These are phyloP conservation scores for Ottelia alismoides DNA, from an alignment of 106 monocot genomes.

Conservation along the genomic window DNA sequence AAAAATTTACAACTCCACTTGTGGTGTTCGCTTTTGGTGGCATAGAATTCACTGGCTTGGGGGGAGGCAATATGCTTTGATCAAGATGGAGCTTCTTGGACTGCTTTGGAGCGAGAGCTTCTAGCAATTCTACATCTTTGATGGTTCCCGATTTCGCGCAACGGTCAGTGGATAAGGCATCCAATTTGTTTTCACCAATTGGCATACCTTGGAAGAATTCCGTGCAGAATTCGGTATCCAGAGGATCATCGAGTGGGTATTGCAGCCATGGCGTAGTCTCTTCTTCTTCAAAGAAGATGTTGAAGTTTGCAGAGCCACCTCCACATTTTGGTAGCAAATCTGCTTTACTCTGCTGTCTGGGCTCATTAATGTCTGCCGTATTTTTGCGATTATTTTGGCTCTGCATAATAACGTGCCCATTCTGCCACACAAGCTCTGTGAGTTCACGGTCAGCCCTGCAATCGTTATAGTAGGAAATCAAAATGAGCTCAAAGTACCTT, in stretches of 20 bases:
- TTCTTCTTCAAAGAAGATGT: constrained; percentile 23
- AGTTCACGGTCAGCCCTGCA: constrained; percentile 44
- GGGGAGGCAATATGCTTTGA: constrained; percentile 27
- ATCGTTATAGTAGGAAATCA: no score
- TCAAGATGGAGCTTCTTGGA: constrained; percentile 2
- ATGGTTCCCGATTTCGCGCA: background rate
- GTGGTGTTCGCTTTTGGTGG: background rate
- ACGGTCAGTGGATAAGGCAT: background rate
- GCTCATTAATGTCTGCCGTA: background rate
- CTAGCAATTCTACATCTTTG: background rate
- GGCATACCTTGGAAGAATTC: constrained; percentile 61
- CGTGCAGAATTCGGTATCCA: constrained; percentile 49
- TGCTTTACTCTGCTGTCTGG: constrained; percentile 13
- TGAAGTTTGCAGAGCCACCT: background rate
- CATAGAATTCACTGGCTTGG: constrained; percentile 11
- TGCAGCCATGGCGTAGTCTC: constrained; percentile 48
- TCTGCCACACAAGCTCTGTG: constrained; percentile 48
- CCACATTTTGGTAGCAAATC: constrained; percentile 3
- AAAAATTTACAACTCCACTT: constrained; percentile 17
- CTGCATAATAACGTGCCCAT: constrained; percentile 46
- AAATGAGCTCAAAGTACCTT: no score
- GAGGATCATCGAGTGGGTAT: constrained; percentile 47
- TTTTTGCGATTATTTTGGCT: constrained; percentile 36
- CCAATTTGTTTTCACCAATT: constrained; percentile 15
- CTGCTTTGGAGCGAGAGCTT: background rate